phyloP scores from a whole-genome alignment of 1,284 basidiomycete genomes.

The Thelephora terrestris region DNA sequence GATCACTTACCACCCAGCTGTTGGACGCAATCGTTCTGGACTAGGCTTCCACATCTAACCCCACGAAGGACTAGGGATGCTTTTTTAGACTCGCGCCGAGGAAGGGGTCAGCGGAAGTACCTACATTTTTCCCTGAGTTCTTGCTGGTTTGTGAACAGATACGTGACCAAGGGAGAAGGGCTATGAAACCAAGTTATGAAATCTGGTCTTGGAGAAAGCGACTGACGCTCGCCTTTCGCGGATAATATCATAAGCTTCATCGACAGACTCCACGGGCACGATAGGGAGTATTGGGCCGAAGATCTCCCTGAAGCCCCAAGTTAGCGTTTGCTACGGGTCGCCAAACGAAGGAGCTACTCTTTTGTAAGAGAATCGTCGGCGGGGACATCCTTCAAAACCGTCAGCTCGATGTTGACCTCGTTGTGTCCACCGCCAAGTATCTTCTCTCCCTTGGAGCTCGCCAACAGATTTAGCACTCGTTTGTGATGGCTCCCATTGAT shows the following conservation, averaged over 20 bases:
- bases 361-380: constrained; percentile 45
- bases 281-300: constrained; percentile 66
- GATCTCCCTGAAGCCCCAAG: constrained; percentile 34
- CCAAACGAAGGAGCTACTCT: constrained; percentile 25
- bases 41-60: constrained; percentile 40
- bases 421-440: constrained; percentile 45
- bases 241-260: constrained; percentile 44
- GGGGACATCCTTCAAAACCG: constrained; percentile 36
- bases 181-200: constrained; percentile 16
- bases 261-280: constrained; percentile 37
- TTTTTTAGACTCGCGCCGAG: constrained; percentile 17
- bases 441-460: constrained; percentile 43
- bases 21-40: constrained; percentile 44
- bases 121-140: constrained; percentile 28
- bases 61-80: constrained; percentile 30
- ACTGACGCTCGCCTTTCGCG: constrained; percentile 28
- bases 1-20: constrained; percentile 31
- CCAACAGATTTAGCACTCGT: constrained; percentile 39
- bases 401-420: constrained; percentile 31
- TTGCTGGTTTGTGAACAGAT: constrained; percentile 36
- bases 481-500: constrained; percentile 39
- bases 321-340: neutral
- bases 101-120: constrained; percentile 17
- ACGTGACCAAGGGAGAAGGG: constrained; percentile 38
- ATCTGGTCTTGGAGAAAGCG: neutral